phyloP scores from a whole-genome alignment of 179 eudicot genomes.

The Carnegiea gigantea region DNA sequence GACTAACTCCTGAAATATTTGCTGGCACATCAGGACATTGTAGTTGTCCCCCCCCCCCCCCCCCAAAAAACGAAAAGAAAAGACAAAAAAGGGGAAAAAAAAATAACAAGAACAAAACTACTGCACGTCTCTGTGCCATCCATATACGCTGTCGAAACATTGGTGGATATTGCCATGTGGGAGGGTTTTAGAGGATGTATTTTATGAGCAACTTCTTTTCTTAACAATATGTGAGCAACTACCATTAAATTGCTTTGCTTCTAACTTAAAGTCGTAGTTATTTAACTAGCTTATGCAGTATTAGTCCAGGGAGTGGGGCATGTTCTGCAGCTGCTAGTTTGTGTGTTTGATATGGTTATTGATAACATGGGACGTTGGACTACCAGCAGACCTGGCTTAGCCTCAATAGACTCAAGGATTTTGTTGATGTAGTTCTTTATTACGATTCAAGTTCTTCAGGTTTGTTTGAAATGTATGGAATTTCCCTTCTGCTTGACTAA shows the following conservation, averaged over 20 bases:
- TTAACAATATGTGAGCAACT: neutral
- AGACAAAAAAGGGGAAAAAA: neutral
- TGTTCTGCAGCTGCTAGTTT: conserved; percentile 14
- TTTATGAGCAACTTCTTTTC: neutral
- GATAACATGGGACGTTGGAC: neutral
- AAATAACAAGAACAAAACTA: no score
- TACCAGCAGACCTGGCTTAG: neutral
- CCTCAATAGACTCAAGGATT: neutral
- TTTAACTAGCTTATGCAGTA: neutral
- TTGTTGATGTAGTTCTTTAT: neutral
- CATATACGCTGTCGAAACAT: no score
- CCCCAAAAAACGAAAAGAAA: neutral
- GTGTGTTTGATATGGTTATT: neutral
- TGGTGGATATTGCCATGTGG: neutral
- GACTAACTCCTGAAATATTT: no score
- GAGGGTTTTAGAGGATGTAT: neutral
- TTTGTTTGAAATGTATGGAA: neutral
- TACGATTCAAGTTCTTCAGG: neutral
- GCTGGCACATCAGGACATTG: no score
- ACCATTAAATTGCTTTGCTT: neutral
- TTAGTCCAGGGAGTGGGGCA: neutral
- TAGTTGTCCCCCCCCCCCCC: neutral
- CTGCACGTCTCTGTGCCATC: no score
- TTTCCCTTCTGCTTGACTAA: neutral
- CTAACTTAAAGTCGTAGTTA: neutral